Evolutionary conservation across 768 basidiomycete species (phyloP).

Genomic region (Xerocomellus intermedius): DNA sequence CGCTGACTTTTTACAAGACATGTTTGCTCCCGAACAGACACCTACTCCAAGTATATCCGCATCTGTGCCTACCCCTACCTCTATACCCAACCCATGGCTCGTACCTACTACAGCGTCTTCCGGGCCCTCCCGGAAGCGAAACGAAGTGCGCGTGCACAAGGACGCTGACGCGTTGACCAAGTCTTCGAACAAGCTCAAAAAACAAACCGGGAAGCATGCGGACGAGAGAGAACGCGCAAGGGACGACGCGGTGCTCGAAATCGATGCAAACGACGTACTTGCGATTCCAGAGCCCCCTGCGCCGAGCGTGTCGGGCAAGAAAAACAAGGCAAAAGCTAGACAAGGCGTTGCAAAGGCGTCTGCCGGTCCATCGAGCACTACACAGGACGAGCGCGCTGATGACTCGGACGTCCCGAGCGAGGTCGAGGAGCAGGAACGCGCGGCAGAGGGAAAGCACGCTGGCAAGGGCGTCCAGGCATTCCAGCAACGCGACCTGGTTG

Average conservation of each 20-base stretch:
- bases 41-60: slow-evolving; percentile 16
- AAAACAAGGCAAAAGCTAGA: slow-evolving; percentile 19
- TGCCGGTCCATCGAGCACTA: slow-evolving; percentile 4
- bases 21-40: slow-evolving; percentile 7
- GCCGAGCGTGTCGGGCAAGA: not conserved
- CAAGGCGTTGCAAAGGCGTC: not conserved
- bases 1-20: slow-evolving; percentile 44
- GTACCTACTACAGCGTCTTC: slow-evolving; percentile 36
- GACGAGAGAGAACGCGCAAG: slow-evolving; percentile 57
- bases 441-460: slow-evolving; percentile 43
- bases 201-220: slow-evolving; percentile 52
- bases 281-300: slow-evolving; percentile 14
- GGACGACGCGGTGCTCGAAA: slow-evolving; percentile 81
- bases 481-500: slow-evolving; percentile 89
- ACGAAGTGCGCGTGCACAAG: slow-evolving; percentile 70
- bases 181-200: slow-evolving; percentile 73
- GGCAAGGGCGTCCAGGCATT: slow-evolving; percentile 58
- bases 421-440: slow-evolving; percentile 65
- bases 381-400: slow-evolving; percentile 27
- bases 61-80: slow-evolving; percentile 10
- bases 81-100: slow-evolving; percentile 80
- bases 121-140: slow-evolving; percentile 65
- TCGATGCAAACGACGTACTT: slow-evolving; percentile 40
- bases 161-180: slow-evolving; percentile 59
- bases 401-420: slow-evolving; percentile 63